Conservation (phyloP, 768 basidiomycete species). For the Lactarius sp. region DNA sequence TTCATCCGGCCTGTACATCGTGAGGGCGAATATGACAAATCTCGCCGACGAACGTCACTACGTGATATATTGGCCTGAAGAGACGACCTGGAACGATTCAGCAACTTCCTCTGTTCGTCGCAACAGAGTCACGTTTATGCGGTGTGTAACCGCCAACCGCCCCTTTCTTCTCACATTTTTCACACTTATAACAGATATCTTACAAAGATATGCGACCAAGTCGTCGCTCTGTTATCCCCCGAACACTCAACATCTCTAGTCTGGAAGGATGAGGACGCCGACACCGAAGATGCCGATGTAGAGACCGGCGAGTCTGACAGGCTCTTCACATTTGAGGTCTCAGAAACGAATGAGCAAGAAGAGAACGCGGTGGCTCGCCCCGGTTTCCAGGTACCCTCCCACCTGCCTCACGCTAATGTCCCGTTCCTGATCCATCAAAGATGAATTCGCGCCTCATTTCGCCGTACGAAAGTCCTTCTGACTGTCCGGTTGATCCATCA, state of each 20-base stretch:
- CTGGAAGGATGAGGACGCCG: conserved; percentile 36
- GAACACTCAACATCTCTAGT: conserved; percentile 43
- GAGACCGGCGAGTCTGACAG: conserved; percentile 43
- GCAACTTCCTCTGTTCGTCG: conserved; percentile 41
- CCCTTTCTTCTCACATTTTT: not conserved
- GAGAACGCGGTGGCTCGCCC: conserved; percentile 41
- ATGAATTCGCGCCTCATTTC: not conserved
- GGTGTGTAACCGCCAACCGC: conserved; percentile 34
- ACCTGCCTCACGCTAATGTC: not conserved
- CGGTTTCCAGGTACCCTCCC: conserved; percentile 41
- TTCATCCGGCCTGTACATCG: conserved; percentile 49
- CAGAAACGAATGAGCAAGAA: conserved; percentile 51
- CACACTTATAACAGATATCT: not conserved
- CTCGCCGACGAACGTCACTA: conserved; percentile 34
- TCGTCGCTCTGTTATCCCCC: conserved; percentile 45
- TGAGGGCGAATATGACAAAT: conserved; percentile 22
- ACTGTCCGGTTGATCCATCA: not conserved
- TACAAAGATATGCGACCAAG: conserved; percentile 44
- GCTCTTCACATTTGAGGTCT: conserved; percentile 49
- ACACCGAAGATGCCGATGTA: conserved; percentile 31
- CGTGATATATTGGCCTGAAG: conserved; percentile 59
- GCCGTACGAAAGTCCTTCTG: not conserved
- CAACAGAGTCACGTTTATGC: conserved; percentile 59
- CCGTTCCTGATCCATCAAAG: not conserved
- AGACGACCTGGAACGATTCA: conserved; percentile 52